Percentiles rank a stretch among this genome's conserved stretches.
These are phyloP conservation scores for Didymella segeticola DNA, from an alignment of 2,329 filamentous ascomycete genomes.

Conservation along the genomic window DNA sequence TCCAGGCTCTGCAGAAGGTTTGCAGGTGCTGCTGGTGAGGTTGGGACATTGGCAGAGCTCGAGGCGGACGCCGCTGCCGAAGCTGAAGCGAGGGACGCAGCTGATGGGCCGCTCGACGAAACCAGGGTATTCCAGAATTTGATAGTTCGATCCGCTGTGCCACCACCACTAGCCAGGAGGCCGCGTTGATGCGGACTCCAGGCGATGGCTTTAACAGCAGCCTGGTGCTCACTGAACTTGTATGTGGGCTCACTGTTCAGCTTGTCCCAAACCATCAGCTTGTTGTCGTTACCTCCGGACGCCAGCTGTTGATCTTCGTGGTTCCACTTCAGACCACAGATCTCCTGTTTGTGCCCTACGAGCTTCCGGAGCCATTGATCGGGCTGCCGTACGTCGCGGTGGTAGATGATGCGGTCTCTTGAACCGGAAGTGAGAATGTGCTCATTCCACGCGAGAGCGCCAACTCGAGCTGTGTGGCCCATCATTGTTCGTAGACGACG, in stretches of 20 bases:
- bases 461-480: slow-evolving; percentile 90
- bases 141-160: slow-evolving; percentile 93
- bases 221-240: slow-evolving; percentile 93
- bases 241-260: slow-evolving; percentile 89
- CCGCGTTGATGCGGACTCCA: slow-evolving; percentile 98
- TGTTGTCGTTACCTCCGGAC: slow-evolving; percentile 97
- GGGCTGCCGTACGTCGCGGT: slow-evolving; percentile 91
- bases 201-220: slow-evolving; percentile 95
- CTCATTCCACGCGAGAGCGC: slow-evolving; percentile 95
- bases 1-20: slow-evolving; percentile 79
- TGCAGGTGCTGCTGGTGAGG: slow-evolving; percentile 45
- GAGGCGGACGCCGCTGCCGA: slow-evolving; percentile 44
- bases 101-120: slow-evolving; percentile 61
- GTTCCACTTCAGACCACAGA: slow-evolving; percentile 97
- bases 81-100: slow-evolving; percentile 51
- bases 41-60: slow-evolving; percentile 38
- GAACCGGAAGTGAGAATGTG: slow-evolving; percentile 97
- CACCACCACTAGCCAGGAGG: slow-evolving; percentile 91
- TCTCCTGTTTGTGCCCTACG: slow-evolving; percentile 95
- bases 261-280: slow-evolving; percentile 98
- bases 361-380: slow-evolving; percentile 89
- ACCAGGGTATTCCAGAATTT: slow-evolving; percentile 97
- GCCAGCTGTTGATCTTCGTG: slow-evolving; percentile 93
- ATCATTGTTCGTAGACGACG: slow-evolving; percentile 93
- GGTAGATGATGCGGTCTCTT: slow-evolving; percentile 89